Evolutionary conservation across 257 asterid species (phyloP).

Genomic region (Thymus mandschuricus): DNA sequence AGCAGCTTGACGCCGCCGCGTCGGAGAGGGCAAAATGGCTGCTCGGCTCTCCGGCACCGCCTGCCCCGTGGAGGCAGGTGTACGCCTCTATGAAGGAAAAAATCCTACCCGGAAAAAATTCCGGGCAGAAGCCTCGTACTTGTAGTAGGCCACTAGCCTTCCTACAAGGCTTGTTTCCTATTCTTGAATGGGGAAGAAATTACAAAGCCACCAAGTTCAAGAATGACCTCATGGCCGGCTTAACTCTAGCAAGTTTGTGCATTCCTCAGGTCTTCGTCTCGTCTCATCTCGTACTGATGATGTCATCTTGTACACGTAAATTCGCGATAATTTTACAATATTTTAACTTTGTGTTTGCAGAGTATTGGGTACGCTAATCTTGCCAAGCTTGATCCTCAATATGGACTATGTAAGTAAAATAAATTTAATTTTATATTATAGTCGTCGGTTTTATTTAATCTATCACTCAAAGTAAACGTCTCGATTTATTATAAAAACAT

Average conservation of each 20-base stretch:
- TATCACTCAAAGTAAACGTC: neutral
- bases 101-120: constrained; percentile 31
- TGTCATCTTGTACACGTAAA: neutral
- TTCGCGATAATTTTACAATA: neutral
- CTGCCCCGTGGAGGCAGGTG: constrained; percentile 52
- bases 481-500: neutral
- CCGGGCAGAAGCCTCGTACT: constrained; percentile 31
- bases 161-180: constrained; percentile 64
- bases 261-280: constrained; percentile 67
- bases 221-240: constrained; percentile 80
- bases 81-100: constrained; percentile 38
- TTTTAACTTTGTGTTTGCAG: constrained; percentile 34
- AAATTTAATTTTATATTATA: too few species aligned
- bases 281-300: neutral
- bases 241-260: constrained; percentile 87
- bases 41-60: constrained; percentile 68
- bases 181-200: constrained; percentile 70
- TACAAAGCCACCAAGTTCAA: constrained; percentile 68
- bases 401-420: constrained; percentile 69
- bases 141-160: constrained; percentile 30
- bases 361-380: constrained; percentile 89
- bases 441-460: neutral
- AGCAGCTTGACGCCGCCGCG: constrained; percentile 44
- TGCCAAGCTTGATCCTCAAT: constrained; percentile 87
- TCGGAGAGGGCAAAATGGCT: constrained; percentile 69